Base-by-base conservation (phyloP, 2,329 filamentous ascomycete species). In the Ophiostoma ips region DNA sequence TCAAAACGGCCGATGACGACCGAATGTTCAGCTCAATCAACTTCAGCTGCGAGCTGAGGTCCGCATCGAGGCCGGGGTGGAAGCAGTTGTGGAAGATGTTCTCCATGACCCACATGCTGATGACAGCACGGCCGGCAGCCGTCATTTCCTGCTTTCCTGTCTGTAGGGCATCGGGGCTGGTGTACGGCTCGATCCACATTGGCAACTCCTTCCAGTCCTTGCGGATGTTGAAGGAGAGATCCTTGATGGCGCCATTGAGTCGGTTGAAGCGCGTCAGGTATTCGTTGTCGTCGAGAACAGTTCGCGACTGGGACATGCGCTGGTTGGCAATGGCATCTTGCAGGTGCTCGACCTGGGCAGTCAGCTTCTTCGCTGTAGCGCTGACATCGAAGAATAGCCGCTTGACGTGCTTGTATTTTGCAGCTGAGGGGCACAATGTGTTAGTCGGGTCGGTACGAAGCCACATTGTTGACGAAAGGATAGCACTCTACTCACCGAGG, bases 271-370 rank as follows among this genome's bases (percentile, higher is more conserved):
- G 79, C 18, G 83, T 88, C 35, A 79, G 73, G 63, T 98, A 98
- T 70, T 96, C 90, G 64, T 80, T 94, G 63, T 98, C 92, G 62
- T 98, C 92, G 49, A 95, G 81, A 2, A 89, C 87, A 1, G 90
- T 96, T 53, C 89, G 84, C 19, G 90, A 96, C 62, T 94, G 84
- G 3, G 92, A 92, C 64, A 98, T 82, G 52, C 90, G 83, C 66
- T 96, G 92, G 65, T 95, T 92, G 52, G 92, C 92, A 49, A 98
- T 78, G n/a, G 88, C 92, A 64, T 98, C 96, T 64, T 98, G 92
- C 16, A 98, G 75, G 59, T 92, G 84, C 64, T 95, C 90, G 21
- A 96, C 85, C 65, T 95, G 89, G 16, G 81, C 75, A 57, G 83
- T 84, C 59, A 94, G 83, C 59, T 84, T 79, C 60, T 95, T 89